These are phyloP conservation scores for Volvariella volvacea DNA, from an alignment of 1,284 basidiomycete genomes.

Conservation along the genomic window DNA sequence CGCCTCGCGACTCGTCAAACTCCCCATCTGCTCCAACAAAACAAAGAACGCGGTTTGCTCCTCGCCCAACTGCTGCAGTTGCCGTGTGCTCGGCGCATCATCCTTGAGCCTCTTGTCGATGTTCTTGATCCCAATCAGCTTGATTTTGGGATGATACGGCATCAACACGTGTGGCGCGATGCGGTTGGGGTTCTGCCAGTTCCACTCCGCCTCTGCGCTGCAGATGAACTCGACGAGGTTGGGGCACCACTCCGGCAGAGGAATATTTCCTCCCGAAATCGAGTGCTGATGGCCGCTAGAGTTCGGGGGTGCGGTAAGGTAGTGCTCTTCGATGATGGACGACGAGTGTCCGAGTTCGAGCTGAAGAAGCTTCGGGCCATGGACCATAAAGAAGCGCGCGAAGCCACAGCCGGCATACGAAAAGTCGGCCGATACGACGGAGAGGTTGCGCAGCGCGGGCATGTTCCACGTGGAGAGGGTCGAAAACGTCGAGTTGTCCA, in stretches of 20 bases:
- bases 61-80: constrained; percentile 8
- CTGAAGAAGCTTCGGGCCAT: constrained; percentile 53
- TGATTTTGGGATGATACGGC: constrained; percentile 50
- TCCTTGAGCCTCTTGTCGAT: constrained; percentile 52
- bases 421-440: constrained; percentile 62
- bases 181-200: constrained; percentile 72
- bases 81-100: constrained; percentile 13
- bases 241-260: constrained; percentile 57
- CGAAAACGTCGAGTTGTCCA: constrained; percentile 63
- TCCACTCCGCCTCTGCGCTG: constrained; percentile 70
- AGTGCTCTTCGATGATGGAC: constrained; percentile 56
- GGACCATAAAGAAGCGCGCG: constrained; percentile 53
- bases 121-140: constrained; percentile 66
- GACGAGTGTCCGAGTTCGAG: constrained; percentile 67
- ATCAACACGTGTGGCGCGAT: constrained; percentile 71
- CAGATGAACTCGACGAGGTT: constrained; percentile 64
- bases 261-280: constrained; percentile 25
- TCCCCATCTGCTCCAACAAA: constrained; percentile 56
- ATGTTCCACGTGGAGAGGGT: constrained; percentile 54
- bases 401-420: constrained; percentile 58
- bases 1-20: constrained; percentile 46
- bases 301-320: constrained; percentile 37
- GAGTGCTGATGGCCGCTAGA: not conserved
- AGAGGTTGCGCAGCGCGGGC: constrained; percentile 54
- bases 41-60: constrained; percentile 52